Evolutionary conservation across 2,329 filamentous ascomycete genomes (phyloP).

Genomic region (Hypoxylon sp.): DNA sequence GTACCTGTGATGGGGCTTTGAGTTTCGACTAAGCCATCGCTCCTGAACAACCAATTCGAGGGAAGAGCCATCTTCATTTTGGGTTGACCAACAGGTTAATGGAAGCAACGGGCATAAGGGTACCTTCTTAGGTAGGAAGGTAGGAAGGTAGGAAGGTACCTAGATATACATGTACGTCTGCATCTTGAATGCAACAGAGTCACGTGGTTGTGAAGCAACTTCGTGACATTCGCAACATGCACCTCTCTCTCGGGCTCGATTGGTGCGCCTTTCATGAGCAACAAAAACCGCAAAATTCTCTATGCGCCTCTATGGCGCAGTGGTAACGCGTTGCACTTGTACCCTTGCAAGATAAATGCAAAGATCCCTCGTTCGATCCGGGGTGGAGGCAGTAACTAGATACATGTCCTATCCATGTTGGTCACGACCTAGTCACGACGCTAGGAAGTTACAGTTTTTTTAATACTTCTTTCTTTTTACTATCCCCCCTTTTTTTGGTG

Average conservation of each 20-base stretch:
- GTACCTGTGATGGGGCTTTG: neutral
- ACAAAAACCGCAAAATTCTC: neutral
- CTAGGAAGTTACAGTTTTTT: conserved; percentile 24
- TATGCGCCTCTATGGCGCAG: conserved; percentile 53
- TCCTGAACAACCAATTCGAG: neutral
- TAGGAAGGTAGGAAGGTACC: too few relatives aligned
- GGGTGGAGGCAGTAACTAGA: conserved; percentile 49
- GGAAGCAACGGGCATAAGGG: neutral
- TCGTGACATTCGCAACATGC: neutral
- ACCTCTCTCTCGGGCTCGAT: neutral
- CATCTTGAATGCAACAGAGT: neutral
- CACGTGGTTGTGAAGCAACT: neutral
- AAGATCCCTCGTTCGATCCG: conserved; percentile 56
- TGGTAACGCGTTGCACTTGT: conserved; percentile 58
- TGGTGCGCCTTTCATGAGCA: neutral
- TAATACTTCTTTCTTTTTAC: conserved; percentile 1
- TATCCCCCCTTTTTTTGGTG: neutral
- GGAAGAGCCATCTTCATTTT: neutral
- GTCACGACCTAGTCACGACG: conserved; percentile 30
- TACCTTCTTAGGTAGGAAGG: too few relatives aligned
- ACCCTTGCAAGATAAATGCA: conserved; percentile 48
- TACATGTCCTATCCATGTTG: conserved; percentile 26
- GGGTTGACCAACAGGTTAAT: neutral
- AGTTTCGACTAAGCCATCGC: neutral
- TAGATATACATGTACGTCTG: neutral